Percentiles rank a stretch among this genome's conserved stretches.
Evolutionary conservation across 768 basidiomycete species (phyloP).

Genomic region (Termitomyces titanicus): DNA sequence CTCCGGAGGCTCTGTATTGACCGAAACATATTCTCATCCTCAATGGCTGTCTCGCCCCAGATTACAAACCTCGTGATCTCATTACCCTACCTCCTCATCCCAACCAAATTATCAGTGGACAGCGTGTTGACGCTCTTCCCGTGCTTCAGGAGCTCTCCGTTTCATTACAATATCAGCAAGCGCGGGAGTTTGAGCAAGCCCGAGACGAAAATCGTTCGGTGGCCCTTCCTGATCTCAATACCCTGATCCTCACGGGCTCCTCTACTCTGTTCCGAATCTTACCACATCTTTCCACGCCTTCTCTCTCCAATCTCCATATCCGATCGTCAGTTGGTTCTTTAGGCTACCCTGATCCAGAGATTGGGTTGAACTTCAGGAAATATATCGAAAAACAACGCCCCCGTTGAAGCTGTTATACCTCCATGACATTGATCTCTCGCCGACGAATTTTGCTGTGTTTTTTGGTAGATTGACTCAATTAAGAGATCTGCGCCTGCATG

Average conservation of each 20-base stretch:
- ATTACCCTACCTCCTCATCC: constrained; percentile 20
- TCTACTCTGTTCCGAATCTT: constrained; percentile 28
- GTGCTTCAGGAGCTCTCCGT: constrained; percentile 39
- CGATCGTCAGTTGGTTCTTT: constrained; percentile 32
- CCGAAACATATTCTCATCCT: constrained; percentile 32
- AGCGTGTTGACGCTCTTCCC: constrained; percentile 30
- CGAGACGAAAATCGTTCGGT: constrained; percentile 13
- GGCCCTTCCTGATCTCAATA: constrained; percentile 20
- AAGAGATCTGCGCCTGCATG: constrained; percentile 50
- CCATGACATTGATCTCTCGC: constrained; percentile 22
- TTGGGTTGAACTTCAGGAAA: constrained; percentile 19
- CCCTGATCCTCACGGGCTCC: constrained; percentile 26
- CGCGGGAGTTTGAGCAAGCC: constrained; percentile 22
- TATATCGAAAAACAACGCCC: constrained; percentile 21
- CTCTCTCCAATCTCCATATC: constrained; percentile 35
- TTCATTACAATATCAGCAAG: constrained; percentile 28
- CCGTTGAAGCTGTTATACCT: constrained; percentile 27
- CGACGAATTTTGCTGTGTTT: constrained; percentile 19
- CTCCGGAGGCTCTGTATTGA: constrained; percentile 29
- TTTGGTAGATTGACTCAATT: constrained; percentile 33
- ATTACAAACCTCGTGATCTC: constrained; percentile 32
- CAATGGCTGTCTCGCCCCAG: constrained; percentile 26
- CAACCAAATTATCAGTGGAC: constrained; percentile 22
- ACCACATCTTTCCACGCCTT: constrained; percentile 27
- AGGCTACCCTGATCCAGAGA: constrained; percentile 28